Percentiles rank a stretch among this genome's conserved stretches.
These are phyloP conservation scores for Trapa bicornis DNA, from an alignment of 345 rosid species.

Conservation along the genomic window DNA sequence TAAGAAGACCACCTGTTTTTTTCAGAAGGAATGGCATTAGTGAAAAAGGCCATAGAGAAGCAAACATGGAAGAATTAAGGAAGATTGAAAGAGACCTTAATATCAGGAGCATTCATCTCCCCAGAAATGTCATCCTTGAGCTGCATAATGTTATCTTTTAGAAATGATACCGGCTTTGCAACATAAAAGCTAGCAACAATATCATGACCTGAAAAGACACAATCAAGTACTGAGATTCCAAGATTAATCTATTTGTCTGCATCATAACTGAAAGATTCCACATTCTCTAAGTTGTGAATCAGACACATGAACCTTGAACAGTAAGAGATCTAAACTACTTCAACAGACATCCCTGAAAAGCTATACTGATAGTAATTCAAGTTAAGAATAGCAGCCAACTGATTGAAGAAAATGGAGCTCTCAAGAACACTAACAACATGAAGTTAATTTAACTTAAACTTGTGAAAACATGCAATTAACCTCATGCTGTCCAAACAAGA, in stretches of 20 bases:
- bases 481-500: neutral
- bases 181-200: slow-evolving; percentile 64
- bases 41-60: neutral
- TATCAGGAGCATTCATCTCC: slow-evolving; percentile 47
- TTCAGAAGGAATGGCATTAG: slow-evolving; percentile 4
- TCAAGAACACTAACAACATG: neutral
- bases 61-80: slow-evolving; percentile 5
- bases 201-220: slow-evolving; percentile 45
- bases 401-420: neutral
- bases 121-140: slow-evolving; percentile 61
- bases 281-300: neutral
- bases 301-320: neutral
- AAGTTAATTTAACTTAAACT: neutral
- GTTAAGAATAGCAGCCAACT: neutral
- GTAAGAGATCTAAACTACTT: neutral
- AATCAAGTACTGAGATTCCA: neutral
- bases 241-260: neutral
- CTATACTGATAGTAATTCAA: neutral
- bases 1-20: slow-evolving; percentile 51
- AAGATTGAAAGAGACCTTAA: slow-evolving; percentile 31
- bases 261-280: neutral
- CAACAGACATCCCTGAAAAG: neutral
- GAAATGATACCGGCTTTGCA: slow-evolving; percentile 40
- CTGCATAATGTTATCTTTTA: slow-evolving; percentile 53
- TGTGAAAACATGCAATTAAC: neutral